Conservation (phyloP, 2,329 filamentous ascomycete species). For the Aspergillus novoparasiticus region DNA sequence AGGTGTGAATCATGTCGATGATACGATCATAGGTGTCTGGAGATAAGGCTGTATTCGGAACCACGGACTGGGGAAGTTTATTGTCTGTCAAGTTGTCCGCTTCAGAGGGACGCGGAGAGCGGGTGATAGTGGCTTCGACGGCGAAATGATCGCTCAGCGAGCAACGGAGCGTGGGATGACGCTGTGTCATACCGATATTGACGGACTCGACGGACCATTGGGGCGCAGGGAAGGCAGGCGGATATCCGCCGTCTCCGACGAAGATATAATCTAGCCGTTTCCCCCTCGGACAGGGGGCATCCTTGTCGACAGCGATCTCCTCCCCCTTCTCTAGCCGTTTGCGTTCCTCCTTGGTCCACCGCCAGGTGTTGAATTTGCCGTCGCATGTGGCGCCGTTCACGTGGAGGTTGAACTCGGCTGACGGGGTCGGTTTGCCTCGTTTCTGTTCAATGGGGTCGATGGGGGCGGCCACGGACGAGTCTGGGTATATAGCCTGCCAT, state of each 20-base stretch:
- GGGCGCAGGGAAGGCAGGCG: conserved; percentile 31
- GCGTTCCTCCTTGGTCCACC: conserved; percentile 74
- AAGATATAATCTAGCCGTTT: conserved; percentile 96
- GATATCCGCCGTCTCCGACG: conserved; percentile 59
- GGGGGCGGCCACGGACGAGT: conserved; percentile 77
- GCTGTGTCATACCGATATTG: conserved; percentile 76
- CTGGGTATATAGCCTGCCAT: conserved; percentile 82
- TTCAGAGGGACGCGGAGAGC: conserved; percentile 29
- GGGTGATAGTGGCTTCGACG: conserved; percentile 74
- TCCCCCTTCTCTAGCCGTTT: conserved; percentile 67
- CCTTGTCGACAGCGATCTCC: conserved; percentile 65
- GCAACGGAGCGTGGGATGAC: conserved; percentile 78
- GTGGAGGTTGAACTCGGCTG: conserved; percentile 73
- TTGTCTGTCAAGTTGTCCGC: neutral
- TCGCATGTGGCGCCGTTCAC: conserved; percentile 89
- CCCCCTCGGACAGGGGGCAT: conserved; percentile 70
- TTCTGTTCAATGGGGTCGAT: conserved; percentile 67
- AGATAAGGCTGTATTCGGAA: conserved; percentile 40
- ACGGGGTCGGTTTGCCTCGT: conserved; percentile 69
- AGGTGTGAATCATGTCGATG: conserved; percentile 68
- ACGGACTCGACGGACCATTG: conserved; percentile 72
- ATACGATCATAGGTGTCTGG: conserved; percentile 70
- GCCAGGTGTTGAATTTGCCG: conserved; percentile 86
- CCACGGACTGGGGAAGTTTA: conserved; percentile 11
- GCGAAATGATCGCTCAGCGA: conserved; percentile 95